phyloP scores from a whole-genome alignment of 2,329 filamentous ascomycete genomes.

The Trichoderma afroharzianum region DNA sequence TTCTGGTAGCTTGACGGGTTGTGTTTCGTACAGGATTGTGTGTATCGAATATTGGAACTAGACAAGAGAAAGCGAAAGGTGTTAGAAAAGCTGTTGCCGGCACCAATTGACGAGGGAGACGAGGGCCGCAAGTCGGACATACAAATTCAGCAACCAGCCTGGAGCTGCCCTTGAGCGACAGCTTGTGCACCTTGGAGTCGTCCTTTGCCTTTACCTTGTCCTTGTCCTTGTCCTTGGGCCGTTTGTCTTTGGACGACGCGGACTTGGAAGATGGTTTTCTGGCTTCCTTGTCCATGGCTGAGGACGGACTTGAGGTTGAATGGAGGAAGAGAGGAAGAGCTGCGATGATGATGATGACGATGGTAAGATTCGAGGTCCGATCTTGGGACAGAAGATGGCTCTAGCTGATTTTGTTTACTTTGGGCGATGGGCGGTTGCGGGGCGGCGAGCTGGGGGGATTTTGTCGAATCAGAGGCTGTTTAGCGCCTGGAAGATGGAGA shows the following conservation, averaged over 20 bases:
- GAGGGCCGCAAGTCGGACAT: conserved; percentile 45
- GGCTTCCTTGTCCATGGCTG: conserved; percentile 3
- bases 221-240: conserved; percentile 30
- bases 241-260: neutral
- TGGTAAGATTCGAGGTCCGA: neutral
- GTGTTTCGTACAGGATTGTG: conserved; percentile 71
- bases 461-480: neutral
- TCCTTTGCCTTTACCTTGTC: conserved; percentile 54
- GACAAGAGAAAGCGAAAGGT: conserved; percentile 14
- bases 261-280: neutral
- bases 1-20: neutral
- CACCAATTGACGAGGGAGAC: neutral
- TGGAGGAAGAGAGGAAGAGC: neutral
- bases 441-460: neutral
- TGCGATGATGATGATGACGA: neutral
- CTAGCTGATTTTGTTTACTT: conserved; percentile 11
- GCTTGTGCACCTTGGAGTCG: conserved; percentile 90
- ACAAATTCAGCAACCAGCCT: conserved; percentile 96
- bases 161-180: conserved; percentile 78
- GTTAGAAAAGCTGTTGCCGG: conserved; percentile 4
- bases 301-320: neutral
- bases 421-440: conserved; percentile 1
- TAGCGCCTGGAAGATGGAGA: neutral
- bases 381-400: neutral
- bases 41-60: conserved; percentile 98